phyloP scores from a whole-genome alignment of 2,329 filamentous ascomycete species.

The Raffaelea arxii region DNA sequence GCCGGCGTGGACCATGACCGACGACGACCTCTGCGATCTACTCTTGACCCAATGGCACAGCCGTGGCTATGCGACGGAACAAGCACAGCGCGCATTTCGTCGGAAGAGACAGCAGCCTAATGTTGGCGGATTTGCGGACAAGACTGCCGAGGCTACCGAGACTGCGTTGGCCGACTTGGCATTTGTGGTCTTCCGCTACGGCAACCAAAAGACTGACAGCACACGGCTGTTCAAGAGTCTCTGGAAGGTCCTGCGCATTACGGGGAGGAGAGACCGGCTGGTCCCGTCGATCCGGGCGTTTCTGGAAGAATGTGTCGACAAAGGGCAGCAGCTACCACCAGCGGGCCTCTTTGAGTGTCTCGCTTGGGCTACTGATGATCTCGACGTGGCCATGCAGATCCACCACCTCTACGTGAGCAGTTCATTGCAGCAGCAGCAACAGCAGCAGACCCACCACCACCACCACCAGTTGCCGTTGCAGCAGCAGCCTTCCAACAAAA shows the following conservation, averaged over 20 bases:
- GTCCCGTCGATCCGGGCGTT: too few relatives aligned
- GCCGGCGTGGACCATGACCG: not conserved
- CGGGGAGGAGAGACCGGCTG: too few relatives aligned
- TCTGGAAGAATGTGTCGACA: not conserved
- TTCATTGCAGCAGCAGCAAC: not conserved
- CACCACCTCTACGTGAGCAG: conserved; percentile 10
- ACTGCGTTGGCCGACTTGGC: not conserved
- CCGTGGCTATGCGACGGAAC: conserved; percentile 14
- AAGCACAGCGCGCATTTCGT: conserved; percentile 1
- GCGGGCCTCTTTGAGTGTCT: conserved; percentile 15
- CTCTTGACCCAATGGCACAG: conserved; percentile 22
- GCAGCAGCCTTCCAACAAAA: too few relatives aligned
- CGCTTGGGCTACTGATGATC: conserved; percentile 14
- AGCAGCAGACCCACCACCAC: too few relatives aligned
- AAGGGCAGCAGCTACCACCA: conserved; percentile 5
- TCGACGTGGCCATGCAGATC: conserved; percentile 12
- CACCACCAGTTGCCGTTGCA: not conserved
- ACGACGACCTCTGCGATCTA: conserved; percentile 17
- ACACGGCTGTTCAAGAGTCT: not conserved
- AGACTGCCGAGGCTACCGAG: not conserved
- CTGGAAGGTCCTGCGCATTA: not conserved
- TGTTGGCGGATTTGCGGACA: not conserved
- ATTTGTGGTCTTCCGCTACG: not conserved
- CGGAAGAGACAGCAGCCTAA: too few relatives aligned
- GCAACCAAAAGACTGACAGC: conserved; percentile 1